Conservation (phyloP, 2,329 filamentous ascomycete genomes). For the Didymella segeticola region DNA sequence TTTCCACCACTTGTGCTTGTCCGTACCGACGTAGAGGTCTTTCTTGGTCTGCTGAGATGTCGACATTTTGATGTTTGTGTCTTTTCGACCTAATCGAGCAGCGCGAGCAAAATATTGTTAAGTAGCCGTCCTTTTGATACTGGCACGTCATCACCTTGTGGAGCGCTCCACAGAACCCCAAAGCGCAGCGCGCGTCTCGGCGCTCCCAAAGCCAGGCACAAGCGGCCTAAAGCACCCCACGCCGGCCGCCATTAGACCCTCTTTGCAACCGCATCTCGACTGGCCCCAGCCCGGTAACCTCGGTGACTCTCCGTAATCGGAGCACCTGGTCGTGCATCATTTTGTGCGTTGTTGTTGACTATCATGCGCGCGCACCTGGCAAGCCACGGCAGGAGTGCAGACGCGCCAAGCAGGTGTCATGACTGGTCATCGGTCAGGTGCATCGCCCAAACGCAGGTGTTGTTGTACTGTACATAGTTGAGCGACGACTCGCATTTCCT, state of each 20-base stretch:
- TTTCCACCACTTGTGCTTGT: slow-evolving; percentile 63
- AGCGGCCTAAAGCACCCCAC: neutral
- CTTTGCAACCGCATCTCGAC: slow-evolving; percentile 1
- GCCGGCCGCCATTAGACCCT: neutral
- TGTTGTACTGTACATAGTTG: slow-evolving; percentile 4
- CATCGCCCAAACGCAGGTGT: neutral
- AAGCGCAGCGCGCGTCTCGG: slow-evolving; percentile 12
- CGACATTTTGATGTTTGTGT: slow-evolving; percentile 1
- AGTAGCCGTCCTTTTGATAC: neutral
- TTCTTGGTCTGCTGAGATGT: slow-evolving; percentile 15
- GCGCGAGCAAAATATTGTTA: neutral
- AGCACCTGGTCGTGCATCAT: neutral
- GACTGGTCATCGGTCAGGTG: slow-evolving; percentile 16
- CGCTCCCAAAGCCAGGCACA: neutral
- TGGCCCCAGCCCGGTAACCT: neutral
- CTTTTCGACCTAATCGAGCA: neutral
- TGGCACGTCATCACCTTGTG: slow-evolving; percentile 17
- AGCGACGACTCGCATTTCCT: neutral
- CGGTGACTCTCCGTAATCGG: neutral
- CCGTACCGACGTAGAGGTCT: slow-evolving; percentile 39
- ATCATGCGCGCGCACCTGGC: neutral
- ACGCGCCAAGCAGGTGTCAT: slow-evolving; percentile 7
- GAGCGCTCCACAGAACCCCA: slow-evolving; percentile 14
- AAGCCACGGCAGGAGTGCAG: slow-evolving; percentile 2
- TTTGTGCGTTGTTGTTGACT: slow-evolving; percentile 1